These are phyloP conservation scores for Trypethelium eluteriae DNA, from an alignment of 495 filamentous ascomycete genomes.

Conservation along the genomic window DNA sequence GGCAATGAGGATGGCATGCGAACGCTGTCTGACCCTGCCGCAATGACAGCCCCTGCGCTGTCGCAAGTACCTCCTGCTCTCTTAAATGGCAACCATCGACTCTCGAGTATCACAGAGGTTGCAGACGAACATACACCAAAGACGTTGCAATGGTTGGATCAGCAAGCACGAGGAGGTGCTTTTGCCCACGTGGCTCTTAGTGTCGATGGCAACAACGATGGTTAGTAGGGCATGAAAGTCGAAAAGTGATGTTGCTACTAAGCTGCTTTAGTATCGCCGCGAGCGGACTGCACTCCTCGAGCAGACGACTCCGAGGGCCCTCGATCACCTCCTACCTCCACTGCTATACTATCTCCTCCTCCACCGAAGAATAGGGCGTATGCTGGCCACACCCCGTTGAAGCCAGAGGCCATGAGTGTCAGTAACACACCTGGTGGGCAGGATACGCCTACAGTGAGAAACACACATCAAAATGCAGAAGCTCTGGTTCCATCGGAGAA, in stretches of 20 bases:
- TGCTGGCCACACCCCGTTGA: constrained; percentile 27
- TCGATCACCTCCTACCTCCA: constrained; percentile 17
- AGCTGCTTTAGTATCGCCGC: background rate
- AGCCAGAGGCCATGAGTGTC: constrained; percentile 14
- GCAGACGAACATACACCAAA: background rate
- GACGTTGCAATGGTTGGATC: constrained; percentile 1
- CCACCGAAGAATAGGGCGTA: constrained; percentile 17
- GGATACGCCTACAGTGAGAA: constrained; percentile 25
- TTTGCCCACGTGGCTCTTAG: background rate
- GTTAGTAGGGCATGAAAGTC: background rate
- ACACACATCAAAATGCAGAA: constrained; percentile 25
- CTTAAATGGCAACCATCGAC: background rate
- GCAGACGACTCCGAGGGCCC: constrained; percentile 12
- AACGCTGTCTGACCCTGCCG: background rate
- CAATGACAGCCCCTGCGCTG: background rate
- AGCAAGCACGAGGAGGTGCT: background rate
- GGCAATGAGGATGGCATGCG: background rate
- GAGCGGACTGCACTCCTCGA: background rate
- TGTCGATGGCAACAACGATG: background rate
- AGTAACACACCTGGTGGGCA: constrained; percentile 16
- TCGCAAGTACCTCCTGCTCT: background rate
- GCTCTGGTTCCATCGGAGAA: constrained; percentile 28
- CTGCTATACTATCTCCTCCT: constrained; percentile 17
- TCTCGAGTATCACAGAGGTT: constrained; percentile 3
- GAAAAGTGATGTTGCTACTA: background rate